Conservation (phyloP, 305 asterid genomes). For the Fraxinus xanthoxyloides region DNA sequence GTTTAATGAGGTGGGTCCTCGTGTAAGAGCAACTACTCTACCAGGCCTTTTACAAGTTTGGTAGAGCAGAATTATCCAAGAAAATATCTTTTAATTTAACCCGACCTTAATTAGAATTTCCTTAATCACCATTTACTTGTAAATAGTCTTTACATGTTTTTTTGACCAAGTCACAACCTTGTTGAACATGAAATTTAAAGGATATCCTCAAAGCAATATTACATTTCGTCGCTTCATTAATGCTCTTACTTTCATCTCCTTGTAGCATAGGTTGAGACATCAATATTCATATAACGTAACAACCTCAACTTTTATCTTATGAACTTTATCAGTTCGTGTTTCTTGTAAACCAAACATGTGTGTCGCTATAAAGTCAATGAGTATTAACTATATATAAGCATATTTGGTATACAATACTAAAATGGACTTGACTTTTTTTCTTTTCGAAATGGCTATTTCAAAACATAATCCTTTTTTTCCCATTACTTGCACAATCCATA, state of each 20-base stretch:
- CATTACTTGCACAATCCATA: neutral
- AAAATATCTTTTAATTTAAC: neutral
- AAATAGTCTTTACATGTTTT: neutral
- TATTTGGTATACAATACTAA: neutral
- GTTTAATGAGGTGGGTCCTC: no score
- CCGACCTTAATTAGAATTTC: neutral
- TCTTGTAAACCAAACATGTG: neutral
- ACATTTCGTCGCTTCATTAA: neutral
- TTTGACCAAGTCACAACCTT: neutral
- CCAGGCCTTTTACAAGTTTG: no score
- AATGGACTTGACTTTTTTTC: neutral
- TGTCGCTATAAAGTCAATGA: neutral
- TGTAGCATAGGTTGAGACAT: constrained; percentile 19
- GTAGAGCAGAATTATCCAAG: no score
- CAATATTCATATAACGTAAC: constrained; percentile 3
- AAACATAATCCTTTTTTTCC: neutral
- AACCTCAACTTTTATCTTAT: neutral
- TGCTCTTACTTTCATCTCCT: neutral
- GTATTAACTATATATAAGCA: neutral
- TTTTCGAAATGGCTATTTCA: neutral
- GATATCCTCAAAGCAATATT: neutral
- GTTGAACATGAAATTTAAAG: neutral
- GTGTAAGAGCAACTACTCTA: no score
- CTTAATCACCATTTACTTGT: neutral
- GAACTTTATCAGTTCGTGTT: neutral